phyloP scores from a whole-genome alignment of 2,329 filamentous ascomycete genomes.

The Huntiella decipiens region DNA sequence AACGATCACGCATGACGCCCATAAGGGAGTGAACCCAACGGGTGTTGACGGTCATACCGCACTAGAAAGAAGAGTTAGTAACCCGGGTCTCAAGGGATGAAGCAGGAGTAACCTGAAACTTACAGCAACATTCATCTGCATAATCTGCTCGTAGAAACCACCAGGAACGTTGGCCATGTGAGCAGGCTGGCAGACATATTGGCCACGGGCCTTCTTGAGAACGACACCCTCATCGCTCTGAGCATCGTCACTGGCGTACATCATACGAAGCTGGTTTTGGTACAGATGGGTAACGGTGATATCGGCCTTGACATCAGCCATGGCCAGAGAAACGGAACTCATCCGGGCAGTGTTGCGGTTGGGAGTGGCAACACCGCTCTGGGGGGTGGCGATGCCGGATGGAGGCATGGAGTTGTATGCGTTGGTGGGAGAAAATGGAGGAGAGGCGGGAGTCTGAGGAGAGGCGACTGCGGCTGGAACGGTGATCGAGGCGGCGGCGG shows the following conservation, averaged over 20 bases:
- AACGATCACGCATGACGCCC: constrained; percentile 23
- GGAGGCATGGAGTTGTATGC: constrained; percentile 1
- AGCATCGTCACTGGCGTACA: constrained; percentile 9
- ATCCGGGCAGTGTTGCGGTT: not conserved
- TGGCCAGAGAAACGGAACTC: constrained; percentile 8
- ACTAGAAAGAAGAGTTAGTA: constrained; percentile 20
- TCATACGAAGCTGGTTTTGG: constrained; percentile 11
- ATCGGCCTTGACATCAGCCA: constrained; percentile 11
- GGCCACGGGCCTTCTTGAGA: constrained; percentile 21
- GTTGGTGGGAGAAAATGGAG: not conserved
- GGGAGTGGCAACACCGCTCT: constrained; percentile 2
- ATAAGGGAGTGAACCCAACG: constrained; percentile 43
- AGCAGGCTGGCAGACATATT: constrained; percentile 21
- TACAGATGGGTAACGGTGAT: constrained; percentile 12
- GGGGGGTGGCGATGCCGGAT: constrained; percentile 3
- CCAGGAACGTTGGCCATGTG: constrained; percentile 20
- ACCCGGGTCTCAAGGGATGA: too few species aligned
- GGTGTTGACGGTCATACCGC: constrained; percentile 49
- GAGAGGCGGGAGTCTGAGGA: not conserved
- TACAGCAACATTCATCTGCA: constrained; percentile 32
- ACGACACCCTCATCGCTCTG: constrained; percentile 18
- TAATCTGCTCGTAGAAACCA: constrained; percentile 26
- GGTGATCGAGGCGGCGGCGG: not conserved
- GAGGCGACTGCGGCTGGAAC: not conserved
- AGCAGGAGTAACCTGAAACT: constrained; percentile 12